Base-by-base conservation (phyloP, 257 asterid genomes). In the Solanum chiquidenum region DNA sequence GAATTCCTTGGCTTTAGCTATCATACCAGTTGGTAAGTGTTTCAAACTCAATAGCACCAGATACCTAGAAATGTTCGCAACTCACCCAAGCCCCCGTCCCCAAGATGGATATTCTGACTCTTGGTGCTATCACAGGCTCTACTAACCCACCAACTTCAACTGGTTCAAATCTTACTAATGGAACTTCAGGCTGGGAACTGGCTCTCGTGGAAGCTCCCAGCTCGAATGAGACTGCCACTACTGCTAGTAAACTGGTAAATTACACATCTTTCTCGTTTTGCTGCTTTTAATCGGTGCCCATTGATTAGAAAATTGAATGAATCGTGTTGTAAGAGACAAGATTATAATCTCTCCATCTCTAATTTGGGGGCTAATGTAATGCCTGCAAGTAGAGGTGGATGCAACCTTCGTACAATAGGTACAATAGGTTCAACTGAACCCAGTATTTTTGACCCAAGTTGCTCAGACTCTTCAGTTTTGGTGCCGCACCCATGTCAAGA, bases 181-280 rank as follows among this genome's bases (percentile, higher is more conserved):
- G 98, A 88, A 69, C 93, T 20, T 83, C 94, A 4, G 98, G 99
- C 91, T 97, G 99, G 99, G 99, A 97, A 88, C 88, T 97, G 82
- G 98, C 99, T 12, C 98, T 96, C 33, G 98, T 96, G 34, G 91
- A 95, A 6, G 95, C 98, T 86, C 98, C 99, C 62, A 97, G 98
- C 94, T 93, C 98, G 88, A 96, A 91, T 23, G 98, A 92, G 88
- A 91, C 88, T 20, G 92, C 94, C 27, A 73, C 95, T 10, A 71
- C 97, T 68, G 87, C 95, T 46, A 93, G 94, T 93, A 95, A 94
- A 94, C 88, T 97, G 99, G 99, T 97, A 96, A 18, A 29, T 49
- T 29, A 49, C 69, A 6, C 69, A 18, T 42, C 29, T 7, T 31
- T 44, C 84, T 23, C 72, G 83, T 90, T 86, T 25, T 20, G 12